These are phyloP conservation scores for Lentinula raphanica DNA, from an alignment of 768 basidiomycete genomes.

Conservation along the genomic window DNA sequence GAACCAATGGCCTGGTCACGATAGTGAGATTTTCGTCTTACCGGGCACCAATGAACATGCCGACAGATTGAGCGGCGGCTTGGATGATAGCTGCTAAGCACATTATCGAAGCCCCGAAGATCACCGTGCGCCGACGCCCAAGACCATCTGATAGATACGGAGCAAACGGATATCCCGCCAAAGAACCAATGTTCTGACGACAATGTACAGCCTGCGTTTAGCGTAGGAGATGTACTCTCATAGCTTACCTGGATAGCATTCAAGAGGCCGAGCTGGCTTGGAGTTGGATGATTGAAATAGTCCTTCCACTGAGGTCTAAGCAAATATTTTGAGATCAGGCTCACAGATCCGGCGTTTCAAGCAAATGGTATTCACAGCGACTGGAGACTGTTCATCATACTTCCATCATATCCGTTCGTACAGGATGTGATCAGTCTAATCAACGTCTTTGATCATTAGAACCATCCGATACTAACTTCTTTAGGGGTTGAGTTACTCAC, in stretches of 20 bases:
- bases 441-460: not conserved
- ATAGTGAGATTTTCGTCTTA: constrained; percentile 7
- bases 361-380: constrained; percentile 22
- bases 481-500: constrained; percentile 13
- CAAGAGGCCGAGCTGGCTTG: constrained; percentile 38
- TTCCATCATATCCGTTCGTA: constrained; percentile 48
- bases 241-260: constrained; percentile 40
- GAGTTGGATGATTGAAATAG: constrained; percentile 39
- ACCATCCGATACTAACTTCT: not conserved
- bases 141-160: constrained; percentile 39
- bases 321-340: constrained; percentile 23
- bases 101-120: constrained; percentile 42
- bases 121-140: constrained; percentile 38
- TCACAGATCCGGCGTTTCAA: constrained; percentile 27
- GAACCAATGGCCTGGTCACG: not conserved
- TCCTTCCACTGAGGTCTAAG: constrained; percentile 41
- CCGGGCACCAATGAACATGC: constrained; percentile 38
- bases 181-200: constrained; percentile 38
- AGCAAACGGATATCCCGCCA: constrained; percentile 46
- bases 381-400: constrained; percentile 53
- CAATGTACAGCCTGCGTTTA: not conserved
- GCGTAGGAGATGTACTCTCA: not conserved
- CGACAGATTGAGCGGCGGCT: constrained; percentile 25
- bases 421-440: constrained; percentile 40
- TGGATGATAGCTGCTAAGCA: constrained; percentile 39